phyloP scores from a whole-genome alignment of 352 stramenopile genomes.

The Phytophthora podocarpi region DNA sequence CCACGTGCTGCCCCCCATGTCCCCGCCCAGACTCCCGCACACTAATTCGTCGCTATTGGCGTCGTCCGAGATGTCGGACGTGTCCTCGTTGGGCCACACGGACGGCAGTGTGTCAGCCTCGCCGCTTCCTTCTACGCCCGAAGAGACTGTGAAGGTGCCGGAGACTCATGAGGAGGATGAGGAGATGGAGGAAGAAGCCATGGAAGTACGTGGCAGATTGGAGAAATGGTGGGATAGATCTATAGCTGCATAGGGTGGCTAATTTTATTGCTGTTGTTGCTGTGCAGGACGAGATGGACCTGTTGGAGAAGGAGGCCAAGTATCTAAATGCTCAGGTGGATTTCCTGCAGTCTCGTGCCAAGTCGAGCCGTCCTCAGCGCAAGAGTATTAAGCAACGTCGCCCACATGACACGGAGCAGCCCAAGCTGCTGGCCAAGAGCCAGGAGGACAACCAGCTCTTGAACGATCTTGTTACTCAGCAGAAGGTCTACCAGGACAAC shows the following conservation, averaged over 20 bases:
- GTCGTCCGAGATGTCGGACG: slow-evolving; percentile 21
- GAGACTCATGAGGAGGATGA: slow-evolving; percentile 29
- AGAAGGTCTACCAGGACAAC: slow-evolving; percentile 78
- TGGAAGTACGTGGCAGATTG: slow-evolving; percentile 32
- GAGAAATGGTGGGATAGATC: background rate
- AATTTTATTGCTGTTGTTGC: background rate
- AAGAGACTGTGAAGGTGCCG: slow-evolving; percentile 18
- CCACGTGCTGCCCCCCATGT: slow-evolving; percentile 36
- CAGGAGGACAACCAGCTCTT: slow-evolving; percentile 57
- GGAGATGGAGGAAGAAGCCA: slow-evolving; percentile 38
- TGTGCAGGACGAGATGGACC: slow-evolving; percentile 52
- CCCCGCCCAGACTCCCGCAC: slow-evolving; percentile 30
- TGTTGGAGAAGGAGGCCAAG: slow-evolving; percentile 74
- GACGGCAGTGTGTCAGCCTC: slow-evolving; percentile 33
- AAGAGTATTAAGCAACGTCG: slow-evolving; percentile 63
- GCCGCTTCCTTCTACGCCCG: slow-evolving; percentile 37
- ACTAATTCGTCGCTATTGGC: slow-evolving; percentile 27
- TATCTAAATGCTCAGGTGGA: slow-evolving; percentile 73
- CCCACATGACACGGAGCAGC: slow-evolving; percentile 36
- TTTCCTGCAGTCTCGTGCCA: slow-evolving; percentile 61
- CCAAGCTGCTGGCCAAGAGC: slow-evolving; percentile 47
- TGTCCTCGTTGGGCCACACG: slow-evolving; percentile 24
- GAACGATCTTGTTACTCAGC: slow-evolving; percentile 63
- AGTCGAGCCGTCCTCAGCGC: slow-evolving; percentile 44
- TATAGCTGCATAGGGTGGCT: background rate